phyloP scores from a whole-genome alignment of 768 basidiomycete species.

The Lentinula lateritia region DNA sequence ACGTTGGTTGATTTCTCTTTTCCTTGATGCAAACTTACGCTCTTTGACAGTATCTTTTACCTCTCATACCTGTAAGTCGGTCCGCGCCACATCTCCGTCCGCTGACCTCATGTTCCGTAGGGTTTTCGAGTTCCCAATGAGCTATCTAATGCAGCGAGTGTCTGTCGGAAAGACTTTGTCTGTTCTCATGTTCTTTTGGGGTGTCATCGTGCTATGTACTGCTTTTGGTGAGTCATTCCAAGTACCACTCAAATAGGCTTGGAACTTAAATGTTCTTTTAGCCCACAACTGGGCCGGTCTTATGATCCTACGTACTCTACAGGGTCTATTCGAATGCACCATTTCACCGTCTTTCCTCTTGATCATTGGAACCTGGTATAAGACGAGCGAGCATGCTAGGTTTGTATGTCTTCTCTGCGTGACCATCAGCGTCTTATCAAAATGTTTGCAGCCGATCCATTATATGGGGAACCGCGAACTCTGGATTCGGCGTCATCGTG shows the following conservation, averaged over 20 bases:
- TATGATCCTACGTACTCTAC: conserved; percentile 7
- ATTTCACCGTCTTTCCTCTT: conserved; percentile 6
- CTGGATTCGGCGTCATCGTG: conserved; percentile 8
- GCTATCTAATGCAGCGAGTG: conserved; percentile 8
- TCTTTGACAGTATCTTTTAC: conserved; percentile 5
- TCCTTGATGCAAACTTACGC: neutral
- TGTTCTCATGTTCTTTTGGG: conserved; percentile 9
- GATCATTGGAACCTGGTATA: conserved; percentile 8
- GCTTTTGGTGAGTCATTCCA: conserved; percentile 3
- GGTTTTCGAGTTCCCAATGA: conserved; percentile 8
- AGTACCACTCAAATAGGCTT: neutral
- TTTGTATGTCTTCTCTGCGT: neutral
- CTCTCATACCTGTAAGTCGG: conserved; percentile 7
- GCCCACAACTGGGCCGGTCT: conserved; percentile 8
- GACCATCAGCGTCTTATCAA: neutral
- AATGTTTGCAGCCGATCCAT: conserved; percentile 4
- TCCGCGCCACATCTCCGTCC: neutral
- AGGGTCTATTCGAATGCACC: conserved; percentile 8
- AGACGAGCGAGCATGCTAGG: conserved; percentile 7
- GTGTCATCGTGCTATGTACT: conserved; percentile 9
- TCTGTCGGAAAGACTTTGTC: conserved; percentile 8
- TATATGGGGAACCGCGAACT: conserved; percentile 10
- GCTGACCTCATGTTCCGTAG: neutral
- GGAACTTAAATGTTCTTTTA: neutral
- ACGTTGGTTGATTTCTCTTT: neutral